Evolutionary conservation across 352 stramenopile species (phyloP), one percentile per base, ranked within the genome.

Genomic region (Phytophthora agathidicida): DNA sequence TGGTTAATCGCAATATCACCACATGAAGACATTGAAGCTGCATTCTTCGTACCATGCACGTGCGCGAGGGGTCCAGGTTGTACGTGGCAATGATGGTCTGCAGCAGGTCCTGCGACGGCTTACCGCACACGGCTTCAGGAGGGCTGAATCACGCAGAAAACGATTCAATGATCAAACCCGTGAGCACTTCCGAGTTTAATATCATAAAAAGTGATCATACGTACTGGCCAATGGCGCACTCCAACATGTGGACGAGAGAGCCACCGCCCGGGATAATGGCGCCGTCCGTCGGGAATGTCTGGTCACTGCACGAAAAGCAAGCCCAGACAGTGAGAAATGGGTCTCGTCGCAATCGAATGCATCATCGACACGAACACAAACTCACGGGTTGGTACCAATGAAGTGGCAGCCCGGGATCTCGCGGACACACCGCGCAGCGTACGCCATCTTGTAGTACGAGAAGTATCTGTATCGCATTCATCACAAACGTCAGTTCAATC

Each of bases 401-500:
- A 94, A 94, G 54, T 75, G 74, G 56, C 86, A 94, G 26, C 70
- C 79, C 11, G 77, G 77, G 58, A 89, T 91, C 57, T 89, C 65
- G 33, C 79, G 83, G 17, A 91, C 62, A 60, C 83, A 93, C 13
- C 49, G 62, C 49, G 86, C 84, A 11, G 86, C 86, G 66, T 93
- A 92, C 46, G 86, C 79, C 46, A 94, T 73, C 68, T 94, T 94
- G 81, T 90, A 94, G 73, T 90, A 94, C 49, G 77, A 84, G 27
- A 94, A 71, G 61, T 89, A 72, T 35, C 84, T 91, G 41, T 8
- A 32, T 13, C 24, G 19, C 20, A 46, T 13, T 46, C 14, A 42
- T 16, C 16, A 49, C 6, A 26, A 16, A 33, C n/a, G 27, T 69
- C 30, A 63, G 28, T 13, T 28, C 3, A 26, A 30, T 35, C 16